Conservation (phyloP, 2,329 filamentous ascomycete genomes). For the Epichloe aotearoae region DNA sequence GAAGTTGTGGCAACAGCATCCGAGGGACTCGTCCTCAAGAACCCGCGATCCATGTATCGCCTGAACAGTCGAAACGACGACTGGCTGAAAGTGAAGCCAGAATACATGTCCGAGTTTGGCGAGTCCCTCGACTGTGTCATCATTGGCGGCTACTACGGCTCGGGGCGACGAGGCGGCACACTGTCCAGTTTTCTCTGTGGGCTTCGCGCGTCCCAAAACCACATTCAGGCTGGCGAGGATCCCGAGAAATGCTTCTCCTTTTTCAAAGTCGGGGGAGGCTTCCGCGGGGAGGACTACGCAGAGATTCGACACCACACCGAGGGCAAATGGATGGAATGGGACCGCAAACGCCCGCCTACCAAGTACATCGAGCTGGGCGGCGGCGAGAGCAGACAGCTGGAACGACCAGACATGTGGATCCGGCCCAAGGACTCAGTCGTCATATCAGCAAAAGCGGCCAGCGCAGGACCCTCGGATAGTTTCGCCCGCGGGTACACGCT, state of each 20-base stretch:
- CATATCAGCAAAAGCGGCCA: constrained; percentile 77
- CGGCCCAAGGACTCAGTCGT: constrained; percentile 78
- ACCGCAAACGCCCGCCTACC: constrained; percentile 59
- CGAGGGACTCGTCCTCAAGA: constrained; percentile 88
- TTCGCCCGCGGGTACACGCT: constrained; percentile 69
- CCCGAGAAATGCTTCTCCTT: constrained; percentile 82
- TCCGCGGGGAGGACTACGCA: constrained; percentile 72
- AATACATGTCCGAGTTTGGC: constrained; percentile 95
- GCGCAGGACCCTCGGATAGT: constrained; percentile 58
- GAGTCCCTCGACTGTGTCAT: constrained; percentile 84
- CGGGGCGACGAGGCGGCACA: constrained; percentile 67
- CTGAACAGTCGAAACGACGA: constrained; percentile 86
- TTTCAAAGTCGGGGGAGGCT: constrained; percentile 94
- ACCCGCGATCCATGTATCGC: constrained; percentile 73
- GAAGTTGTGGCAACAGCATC: constrained; percentile 76
- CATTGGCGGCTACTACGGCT: constrained; percentile 86
- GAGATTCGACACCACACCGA: constrained; percentile 73
- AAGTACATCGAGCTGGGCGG: constrained; percentile 73
- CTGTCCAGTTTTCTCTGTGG: constrained; percentile 87
- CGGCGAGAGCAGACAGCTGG: constrained; percentile 53
- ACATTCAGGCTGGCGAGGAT: constrained; percentile 43
- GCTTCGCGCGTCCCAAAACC: constrained; percentile 58
- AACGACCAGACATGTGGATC: constrained; percentile 88
- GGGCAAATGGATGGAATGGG: constrained; percentile 85
- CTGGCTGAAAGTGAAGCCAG: constrained; percentile 98